Evolutionary conservation across 1,284 basidiomycete species (phyloP).

Genomic region (Ceraceosorus bombacis): DNA sequence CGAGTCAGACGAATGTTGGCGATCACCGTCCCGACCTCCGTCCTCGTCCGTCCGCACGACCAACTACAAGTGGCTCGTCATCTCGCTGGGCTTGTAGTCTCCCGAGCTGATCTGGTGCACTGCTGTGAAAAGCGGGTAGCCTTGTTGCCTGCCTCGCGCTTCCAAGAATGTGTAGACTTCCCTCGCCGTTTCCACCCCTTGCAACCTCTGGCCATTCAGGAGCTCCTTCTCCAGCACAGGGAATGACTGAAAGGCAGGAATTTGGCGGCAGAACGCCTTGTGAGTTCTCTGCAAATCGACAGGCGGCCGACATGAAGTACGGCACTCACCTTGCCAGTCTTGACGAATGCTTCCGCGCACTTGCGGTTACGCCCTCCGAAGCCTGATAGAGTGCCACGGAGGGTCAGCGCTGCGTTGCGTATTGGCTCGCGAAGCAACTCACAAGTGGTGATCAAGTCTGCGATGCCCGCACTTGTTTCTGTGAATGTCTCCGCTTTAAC

Average conservation of each 20-base stretch:
- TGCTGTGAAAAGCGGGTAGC: constrained; percentile 56
- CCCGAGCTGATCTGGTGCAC: constrained; percentile 48
- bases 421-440: too few relatives aligned
- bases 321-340: constrained; percentile 50
- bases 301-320: too few relatives aligned
- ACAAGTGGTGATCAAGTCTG: constrained; percentile 55
- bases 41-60: too few relatives aligned
- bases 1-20: too few relatives aligned
- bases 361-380: constrained; percentile 56
- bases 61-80: constrained; percentile 42
- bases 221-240: constrained; percentile 55
- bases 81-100: constrained; percentile 48
- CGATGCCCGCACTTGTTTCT: constrained; percentile 55
- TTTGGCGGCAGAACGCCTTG: too few relatives aligned
- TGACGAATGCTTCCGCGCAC: constrained; percentile 55
- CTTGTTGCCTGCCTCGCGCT: constrained; percentile 51
- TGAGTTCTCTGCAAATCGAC: too few relatives aligned
- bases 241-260: constrained; percentile 35
- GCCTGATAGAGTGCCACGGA: background rate
- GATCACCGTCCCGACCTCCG: too few relatives aligned
- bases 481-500: constrained; percentile 55
- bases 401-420: too few relatives aligned
- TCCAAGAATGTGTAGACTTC: constrained; percentile 55
- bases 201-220: constrained; percentile 57
- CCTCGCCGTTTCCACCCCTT: constrained; percentile 55